phyloP scores from a whole-genome alignment of 768 basidiomycete genomes.

The Auricularia cornea region DNA sequence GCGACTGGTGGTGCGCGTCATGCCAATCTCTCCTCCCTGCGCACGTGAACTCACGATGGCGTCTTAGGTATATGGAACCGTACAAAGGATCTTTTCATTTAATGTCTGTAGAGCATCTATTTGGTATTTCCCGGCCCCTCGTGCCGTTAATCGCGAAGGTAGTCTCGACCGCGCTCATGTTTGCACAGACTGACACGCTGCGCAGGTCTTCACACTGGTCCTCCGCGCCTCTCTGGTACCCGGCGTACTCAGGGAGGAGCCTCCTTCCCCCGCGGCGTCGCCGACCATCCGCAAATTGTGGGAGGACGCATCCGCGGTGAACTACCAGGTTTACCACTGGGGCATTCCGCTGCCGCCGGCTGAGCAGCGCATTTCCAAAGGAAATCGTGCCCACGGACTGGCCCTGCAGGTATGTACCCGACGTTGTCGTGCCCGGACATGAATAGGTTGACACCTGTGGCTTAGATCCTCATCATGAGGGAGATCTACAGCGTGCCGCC shows the following conservation, averaged over 20 bases:
- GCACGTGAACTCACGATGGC: constrained; percentile 19
- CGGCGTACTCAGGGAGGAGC: not conserved
- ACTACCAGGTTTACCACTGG: not conserved
- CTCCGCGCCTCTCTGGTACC: not conserved
- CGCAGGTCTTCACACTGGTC: not conserved
- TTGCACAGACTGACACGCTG: not conserved
- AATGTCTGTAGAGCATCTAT: constrained; percentile 27
- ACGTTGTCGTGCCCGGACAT: no score
- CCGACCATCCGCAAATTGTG: not conserved
- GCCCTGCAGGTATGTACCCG: constrained; percentile 1
- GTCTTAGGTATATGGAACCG: no score
- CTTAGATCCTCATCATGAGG: not conserved
- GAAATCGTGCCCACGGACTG: not conserved
- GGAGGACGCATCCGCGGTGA: not conserved
- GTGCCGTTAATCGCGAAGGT: constrained; percentile 11
- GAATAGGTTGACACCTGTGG: no score
- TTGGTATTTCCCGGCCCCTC: constrained; percentile 19
- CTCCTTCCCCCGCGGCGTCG: not conserved
- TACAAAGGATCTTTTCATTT: not conserved
- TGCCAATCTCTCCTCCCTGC: constrained; percentile 1
- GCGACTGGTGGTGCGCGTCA: no score
- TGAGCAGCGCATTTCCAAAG: not conserved
- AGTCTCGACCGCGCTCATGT: not conserved
- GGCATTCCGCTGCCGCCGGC: not conserved
- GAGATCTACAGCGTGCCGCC: constrained; percentile 3